Evolutionary conservation across 1,284 basidiomycete species (phyloP), one percentile per base, ranked within the genome.

Genomic region (Puccinia triticina): DNA sequence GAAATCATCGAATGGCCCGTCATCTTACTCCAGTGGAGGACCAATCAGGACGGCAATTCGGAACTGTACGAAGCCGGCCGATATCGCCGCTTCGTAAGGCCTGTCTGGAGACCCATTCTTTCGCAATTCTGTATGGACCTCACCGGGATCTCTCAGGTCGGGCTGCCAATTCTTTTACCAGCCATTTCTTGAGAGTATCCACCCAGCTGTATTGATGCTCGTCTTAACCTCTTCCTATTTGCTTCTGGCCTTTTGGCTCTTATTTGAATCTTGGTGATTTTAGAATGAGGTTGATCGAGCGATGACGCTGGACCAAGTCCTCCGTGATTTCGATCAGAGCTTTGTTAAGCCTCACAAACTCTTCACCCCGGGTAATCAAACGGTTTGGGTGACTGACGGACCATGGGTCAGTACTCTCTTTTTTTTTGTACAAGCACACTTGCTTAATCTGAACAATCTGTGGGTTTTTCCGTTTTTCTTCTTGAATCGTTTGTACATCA

Each of bases 141-240:
- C 74, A 99, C 96, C 7, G 95, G 95, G 21, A 95, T 99, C 82
- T 92, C 91, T 21, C 96, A 98, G 90, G 94, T 95, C 50, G 83
- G 83, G 89, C 88, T 43, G 71, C 23, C 81, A 43, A 32, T 50
- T 77, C 8, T 67, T 23, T 10, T 21, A 46, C 2, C 21, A 16
- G 46, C 37, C 43, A 75, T 69, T 26, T 37, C 18, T 64, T 34
- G 34, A 78, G 83, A 72, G 73, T 46, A 66, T 75, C 37, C n/a
- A 82, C 59, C 77, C 53, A 37, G 16, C 7, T n/a, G n/a, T 7
- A 37, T 71, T 34, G 4, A 67, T 26, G 66, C 40, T 69, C 21
- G 21, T 26, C 43, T 71, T 23, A n/a, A 1, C n/a, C n/a, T 48
- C 40, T 71, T 48, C 37, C 8, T 43, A 14, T 69, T 69, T 69